Base-by-base conservation (phyloP, 1,139 yeast genomes). In the Magnusiomyces ingens region DNA sequence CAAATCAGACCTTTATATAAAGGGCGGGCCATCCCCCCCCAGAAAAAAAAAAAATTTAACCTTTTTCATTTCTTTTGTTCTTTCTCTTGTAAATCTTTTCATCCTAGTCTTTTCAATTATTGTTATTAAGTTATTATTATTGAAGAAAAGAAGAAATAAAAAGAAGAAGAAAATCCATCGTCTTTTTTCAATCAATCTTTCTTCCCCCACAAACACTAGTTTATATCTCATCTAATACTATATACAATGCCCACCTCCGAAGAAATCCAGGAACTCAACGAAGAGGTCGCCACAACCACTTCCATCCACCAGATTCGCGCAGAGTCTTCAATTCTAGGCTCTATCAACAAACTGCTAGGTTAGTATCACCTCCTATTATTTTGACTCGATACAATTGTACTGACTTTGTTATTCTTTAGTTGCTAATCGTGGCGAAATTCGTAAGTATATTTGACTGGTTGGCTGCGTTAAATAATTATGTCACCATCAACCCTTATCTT, bases 381-480 rank as follows among this genome's bases (percentile, higher is more conserved):
- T n/a, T 17, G 13, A 37, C 21, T 35, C 2, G 13, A 44, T 11
- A 44, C 11, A 15, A 26, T 17, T 44, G 21, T 37, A 17, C 52
- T 55, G 37, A 45, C 47, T 15, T 26, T 26, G 8, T 11, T 2
- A 22, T 73, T 85, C 36, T 40, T 21, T 52, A 66, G 98, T 91
- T 52, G 98, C 98, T 62, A 91, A 91, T 76, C 81, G 99, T 74
- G 97, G 98, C 64, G 99, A 91, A 72, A 87, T 87, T 64, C 94
- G 71, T 68, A 66, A 48, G 71, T 66, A 32, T 8, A 32, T 5
- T 5, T 26, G 8, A 4, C 8, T 4, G 32, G 32, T 26, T 26
- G 32, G 32, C 32, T 26, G 32, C 32, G 32, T 26, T 26, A 26
- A 26, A n/a, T n/a, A 26, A 26, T 26, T 26, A 26, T 26, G 32